A percentile compares a stretch with the other conserved stretches of the same genome.
Conservation (phyloP, 1,284 basidiomycete genomes). For the Chalciporus sp. region DNA sequence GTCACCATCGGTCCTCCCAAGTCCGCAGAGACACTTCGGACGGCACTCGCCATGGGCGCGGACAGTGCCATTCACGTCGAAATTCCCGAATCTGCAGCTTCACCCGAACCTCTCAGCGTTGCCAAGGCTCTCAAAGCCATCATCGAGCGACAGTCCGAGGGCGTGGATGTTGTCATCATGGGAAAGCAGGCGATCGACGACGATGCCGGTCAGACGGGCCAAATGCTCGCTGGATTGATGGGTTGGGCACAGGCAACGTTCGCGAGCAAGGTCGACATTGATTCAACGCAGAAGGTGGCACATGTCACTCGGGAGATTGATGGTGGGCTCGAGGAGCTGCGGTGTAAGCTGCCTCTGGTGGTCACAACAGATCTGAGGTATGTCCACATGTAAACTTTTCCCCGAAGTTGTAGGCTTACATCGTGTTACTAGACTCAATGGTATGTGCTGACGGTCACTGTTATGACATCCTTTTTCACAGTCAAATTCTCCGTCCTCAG, state of each 20-base stretch:
- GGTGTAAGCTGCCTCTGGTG: slow-evolving; percentile 81
- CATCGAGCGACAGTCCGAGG: slow-evolving; percentile 70
- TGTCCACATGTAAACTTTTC: slow-evolving; percentile 34
- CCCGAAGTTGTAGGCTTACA: slow-evolving; percentile 4
- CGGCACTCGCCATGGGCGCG: slow-evolving; percentile 97
- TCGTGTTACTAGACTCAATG: slow-evolving; percentile 51
- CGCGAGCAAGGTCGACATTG: slow-evolving; percentile 87
- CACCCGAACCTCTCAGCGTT: slow-evolving; percentile 85
- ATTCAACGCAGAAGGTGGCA: slow-evolving; percentile 68
- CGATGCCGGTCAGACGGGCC: slow-evolving; percentile 95
- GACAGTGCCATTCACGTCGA: slow-evolving; percentile 94
- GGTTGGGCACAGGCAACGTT: slow-evolving; percentile 96
- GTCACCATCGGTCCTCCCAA: slow-evolving; percentile 94
- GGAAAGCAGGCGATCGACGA: slow-evolving; percentile 99
- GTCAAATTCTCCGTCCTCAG: slow-evolving; percentile 39
- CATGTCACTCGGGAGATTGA: slow-evolving; percentile 92
- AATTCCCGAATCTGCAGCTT: slow-evolving; percentile 67
- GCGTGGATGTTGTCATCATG: slow-evolving; percentile 88
- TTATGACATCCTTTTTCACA: neutral
- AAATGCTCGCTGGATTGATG: slow-evolving; percentile 94
- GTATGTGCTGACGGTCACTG: slow-evolving; percentile 36
- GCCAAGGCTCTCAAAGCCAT: slow-evolving; percentile 84
- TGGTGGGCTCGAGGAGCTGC: slow-evolving; percentile 87
- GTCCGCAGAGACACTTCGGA: slow-evolving; percentile 88
- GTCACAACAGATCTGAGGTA: slow-evolving; percentile 94